These are phyloP conservation scores for Auricularia cornea DNA, from an alignment of 768 basidiomycete species.

Conservation along the genomic window DNA sequence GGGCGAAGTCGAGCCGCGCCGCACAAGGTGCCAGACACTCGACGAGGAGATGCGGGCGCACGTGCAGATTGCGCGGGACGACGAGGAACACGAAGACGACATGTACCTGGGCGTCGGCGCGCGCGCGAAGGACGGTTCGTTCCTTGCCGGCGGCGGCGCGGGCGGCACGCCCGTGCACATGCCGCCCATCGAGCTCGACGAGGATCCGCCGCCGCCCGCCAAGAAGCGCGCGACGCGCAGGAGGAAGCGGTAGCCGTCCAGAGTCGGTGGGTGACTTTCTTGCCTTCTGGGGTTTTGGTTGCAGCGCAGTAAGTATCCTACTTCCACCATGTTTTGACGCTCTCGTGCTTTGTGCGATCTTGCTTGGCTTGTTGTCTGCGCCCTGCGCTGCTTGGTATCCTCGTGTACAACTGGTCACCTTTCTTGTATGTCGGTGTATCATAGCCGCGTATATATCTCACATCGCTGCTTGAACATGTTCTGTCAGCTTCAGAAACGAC, in stretches of 20 bases:
- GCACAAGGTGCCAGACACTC: slow-evolving; percentile 41
- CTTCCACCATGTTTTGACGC: too few species aligned
- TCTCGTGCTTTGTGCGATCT: too few species aligned
- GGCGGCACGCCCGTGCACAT: slow-evolving; percentile 51
- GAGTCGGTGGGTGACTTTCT: too few species aligned
- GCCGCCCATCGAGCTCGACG: not conserved
- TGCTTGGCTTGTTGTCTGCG: too few species aligned
- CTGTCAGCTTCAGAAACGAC: too few species aligned
- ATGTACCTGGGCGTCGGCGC: slow-evolving; percentile 48
- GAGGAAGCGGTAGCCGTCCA: not conserved
- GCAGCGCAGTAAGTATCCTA: too few species aligned
- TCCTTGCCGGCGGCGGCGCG: slow-evolving; percentile 67
- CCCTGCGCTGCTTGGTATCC: too few species aligned
- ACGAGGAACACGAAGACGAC: slow-evolving; percentile 35
- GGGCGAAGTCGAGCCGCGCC: not conserved
- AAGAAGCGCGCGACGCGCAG: not conserved
- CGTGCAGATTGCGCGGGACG: slow-evolving; percentile 24
- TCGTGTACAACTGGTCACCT: too few species aligned
- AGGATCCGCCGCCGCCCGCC: not conserved
- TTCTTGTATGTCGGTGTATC: too few species aligned
- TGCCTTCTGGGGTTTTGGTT: too few species aligned
- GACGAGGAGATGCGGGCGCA: slow-evolving; percentile 51
- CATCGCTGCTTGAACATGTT: too few species aligned
- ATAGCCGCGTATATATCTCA: too few species aligned
- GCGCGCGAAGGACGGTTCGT: slow-evolving; percentile 46